A percentile compares a stretch with the other conserved stretches of the same genome.
Conservation (phyloP, 106 monocot species). For the Gastrodia elata region DNA sequence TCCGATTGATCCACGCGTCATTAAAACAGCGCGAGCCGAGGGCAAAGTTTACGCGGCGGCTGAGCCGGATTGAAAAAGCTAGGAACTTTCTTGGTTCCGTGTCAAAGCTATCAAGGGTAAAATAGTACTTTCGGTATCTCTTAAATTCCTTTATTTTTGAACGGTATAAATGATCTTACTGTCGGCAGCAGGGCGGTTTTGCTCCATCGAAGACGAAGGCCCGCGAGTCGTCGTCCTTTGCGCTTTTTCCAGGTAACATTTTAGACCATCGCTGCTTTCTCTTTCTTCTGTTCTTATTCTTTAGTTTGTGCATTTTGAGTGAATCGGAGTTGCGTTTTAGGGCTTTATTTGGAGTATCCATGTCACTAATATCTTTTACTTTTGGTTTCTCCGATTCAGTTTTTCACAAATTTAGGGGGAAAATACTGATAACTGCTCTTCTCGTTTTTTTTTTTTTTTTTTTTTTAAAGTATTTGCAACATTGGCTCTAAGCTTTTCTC, state of each 20-base stretch:
- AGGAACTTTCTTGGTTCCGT: neutral
- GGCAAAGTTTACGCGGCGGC: neutral
- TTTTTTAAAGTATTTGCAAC: neutral
- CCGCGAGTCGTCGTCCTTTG: neutral
- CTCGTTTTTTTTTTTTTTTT: neutral
- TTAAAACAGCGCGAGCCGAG: neutral
- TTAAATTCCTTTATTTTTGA: neutral
- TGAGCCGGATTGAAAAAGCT: neutral
- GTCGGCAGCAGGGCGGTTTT: neutral
- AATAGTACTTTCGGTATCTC: neutral
- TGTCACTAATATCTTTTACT: neutral
- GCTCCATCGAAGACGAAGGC: neutral
- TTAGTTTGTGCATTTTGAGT: neutral
- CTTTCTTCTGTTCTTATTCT: neutral
- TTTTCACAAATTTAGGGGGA: no score
- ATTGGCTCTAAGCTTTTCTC: neutral
- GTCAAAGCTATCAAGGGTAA: neutral
- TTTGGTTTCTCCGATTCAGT: neutral
- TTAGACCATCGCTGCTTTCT: neutral
- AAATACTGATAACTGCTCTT: neutral
- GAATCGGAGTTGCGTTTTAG: neutral
- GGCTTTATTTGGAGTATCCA: neutral
- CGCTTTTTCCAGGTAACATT: neutral
- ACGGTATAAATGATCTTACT: neutral
- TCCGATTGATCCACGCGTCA: slow-evolving; percentile 3